These are phyloP conservation scores for Catunica adiposa DNA, from an alignment of 2,329 filamentous ascomycete genomes.

Conservation along the genomic window DNA sequence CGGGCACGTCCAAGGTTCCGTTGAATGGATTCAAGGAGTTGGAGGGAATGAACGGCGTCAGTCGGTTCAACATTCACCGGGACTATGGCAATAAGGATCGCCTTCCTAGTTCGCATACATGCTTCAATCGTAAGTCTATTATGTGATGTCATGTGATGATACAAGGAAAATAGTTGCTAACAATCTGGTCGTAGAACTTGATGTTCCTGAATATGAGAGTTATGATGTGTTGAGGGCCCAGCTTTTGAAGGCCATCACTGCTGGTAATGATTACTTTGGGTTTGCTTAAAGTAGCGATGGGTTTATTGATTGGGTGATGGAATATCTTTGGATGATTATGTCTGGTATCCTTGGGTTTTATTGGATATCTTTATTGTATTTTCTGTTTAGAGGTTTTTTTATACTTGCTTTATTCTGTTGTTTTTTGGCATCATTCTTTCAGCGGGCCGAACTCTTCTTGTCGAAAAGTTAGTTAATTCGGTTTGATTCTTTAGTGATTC, in stretches of 20 bases:
- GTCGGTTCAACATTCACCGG: slow-evolving; percentile 95
- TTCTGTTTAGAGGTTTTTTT: not conserved
- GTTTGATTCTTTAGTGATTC: not conserved
- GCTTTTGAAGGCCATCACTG: slow-evolving; percentile 90
- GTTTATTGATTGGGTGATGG: too few relatives aligned
- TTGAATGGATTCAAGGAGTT: slow-evolving; percentile 98
- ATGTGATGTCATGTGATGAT: not conserved
- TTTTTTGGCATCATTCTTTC: not conserved
- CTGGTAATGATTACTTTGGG: slow-evolving; percentile 91
- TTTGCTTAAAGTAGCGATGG: slow-evolving; percentile 52
- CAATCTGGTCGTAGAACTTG: slow-evolving; percentile 52
- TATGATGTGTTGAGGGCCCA: slow-evolving; percentile 82
- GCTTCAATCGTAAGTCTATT: slow-evolving; percentile 82
- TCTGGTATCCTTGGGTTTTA: too few relatives aligned
- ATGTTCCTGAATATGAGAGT: slow-evolving; percentile 93
- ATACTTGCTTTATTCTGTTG: not conserved
- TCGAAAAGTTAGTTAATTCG: slow-evolving; percentile 20
- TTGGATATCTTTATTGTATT: too few relatives aligned
- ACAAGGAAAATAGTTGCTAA: not conserved
- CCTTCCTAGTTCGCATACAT: slow-evolving; percentile 90
- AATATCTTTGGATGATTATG: slow-evolving; percentile 7
- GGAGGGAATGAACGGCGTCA: slow-evolving; percentile 97
- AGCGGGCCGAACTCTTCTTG: too few relatives aligned
- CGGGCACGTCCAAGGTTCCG: slow-evolving; percentile 93
- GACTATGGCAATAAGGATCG: slow-evolving; percentile 95